A percentile compares a stretch with the other conserved stretches of the same genome.
phyloP scores from a whole-genome alignment of 345 rosid species.

The Brassica carinata region DNA sequence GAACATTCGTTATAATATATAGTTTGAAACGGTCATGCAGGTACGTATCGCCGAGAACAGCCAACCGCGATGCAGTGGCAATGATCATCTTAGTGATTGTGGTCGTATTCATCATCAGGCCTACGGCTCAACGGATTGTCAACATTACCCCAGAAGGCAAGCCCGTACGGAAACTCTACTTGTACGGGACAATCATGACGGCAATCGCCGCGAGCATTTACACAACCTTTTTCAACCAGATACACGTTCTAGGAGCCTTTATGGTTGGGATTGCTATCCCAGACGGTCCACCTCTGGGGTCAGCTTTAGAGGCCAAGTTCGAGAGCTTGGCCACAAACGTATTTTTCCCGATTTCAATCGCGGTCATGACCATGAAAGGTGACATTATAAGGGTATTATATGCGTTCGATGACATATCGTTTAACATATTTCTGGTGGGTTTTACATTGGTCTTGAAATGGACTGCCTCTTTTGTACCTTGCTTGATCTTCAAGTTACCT shows the following conservation, averaged over 20 bases:
- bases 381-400: slow-evolving; percentile 14
- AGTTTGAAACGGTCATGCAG: slow-evolving; percentile 20
- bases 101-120: slow-evolving; percentile 25
- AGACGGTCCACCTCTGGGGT: slow-evolving; percentile 44
- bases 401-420: slow-evolving; percentile 34
- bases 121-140: slow-evolving; percentile 27
- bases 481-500: slow-evolving; percentile 38
- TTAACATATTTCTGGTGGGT: slow-evolving; percentile 28
- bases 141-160: slow-evolving; percentile 33
- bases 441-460: slow-evolving; percentile 26
- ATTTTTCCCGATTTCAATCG: slow-evolving; percentile 34
- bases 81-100: slow-evolving; percentile 14
- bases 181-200: slow-evolving; percentile 21
- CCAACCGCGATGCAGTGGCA: slow-evolving; percentile 26
- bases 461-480: slow-evolving; percentile 31
- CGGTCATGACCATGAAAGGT: slow-evolving; percentile 29
- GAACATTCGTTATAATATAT: not conserved
- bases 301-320: slow-evolving; percentile 37
- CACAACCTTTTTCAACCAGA: slow-evolving; percentile 14
- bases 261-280: slow-evolving; percentile 42
- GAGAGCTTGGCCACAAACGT: slow-evolving; percentile 32
- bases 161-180: slow-evolving; percentile 6
- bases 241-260: slow-evolving; percentile 29
- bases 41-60: slow-evolving; percentile 17
- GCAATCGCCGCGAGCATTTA: slow-evolving; percentile 25